Evolutionary conservation across 805 yeast genomes (phyloP).

Genomic region (Pichia exigua): DNA sequence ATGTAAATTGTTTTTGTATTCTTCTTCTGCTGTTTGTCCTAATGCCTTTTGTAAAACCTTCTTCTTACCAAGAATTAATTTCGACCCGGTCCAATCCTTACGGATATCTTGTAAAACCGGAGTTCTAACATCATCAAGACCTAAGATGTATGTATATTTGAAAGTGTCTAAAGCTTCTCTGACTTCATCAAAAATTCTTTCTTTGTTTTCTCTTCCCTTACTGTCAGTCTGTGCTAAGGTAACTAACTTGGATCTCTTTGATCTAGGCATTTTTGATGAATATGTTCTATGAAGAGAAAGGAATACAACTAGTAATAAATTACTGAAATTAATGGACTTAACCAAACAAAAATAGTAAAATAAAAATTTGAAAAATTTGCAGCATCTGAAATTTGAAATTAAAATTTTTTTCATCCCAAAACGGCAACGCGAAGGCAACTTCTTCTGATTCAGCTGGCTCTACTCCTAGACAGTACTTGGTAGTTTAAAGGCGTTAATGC

Average conservation of each 20-base stretch:
- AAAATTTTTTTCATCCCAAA: background rate
- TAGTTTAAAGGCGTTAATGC: background rate
- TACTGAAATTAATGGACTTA: background rate
- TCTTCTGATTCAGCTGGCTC: background rate
- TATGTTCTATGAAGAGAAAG: background rate
- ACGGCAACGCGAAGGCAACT: background rate
- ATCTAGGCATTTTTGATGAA: slow-evolving; percentile 72
- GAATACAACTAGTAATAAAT: background rate
- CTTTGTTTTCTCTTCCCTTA: slow-evolving; percentile 90
- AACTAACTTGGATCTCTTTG: slow-evolving; percentile 92
- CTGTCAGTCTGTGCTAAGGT: slow-evolving; percentile 94
- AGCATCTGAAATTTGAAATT: background rate
- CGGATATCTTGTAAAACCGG: slow-evolving; percentile 92
- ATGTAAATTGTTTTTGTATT: slow-evolving; percentile 78
- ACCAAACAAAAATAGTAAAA: background rate
- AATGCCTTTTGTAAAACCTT: slow-evolving; percentile 89
- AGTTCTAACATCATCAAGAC: slow-evolving; percentile 88
- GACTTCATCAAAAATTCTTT: slow-evolving; percentile 82
- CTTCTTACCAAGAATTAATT: slow-evolving; percentile 83
- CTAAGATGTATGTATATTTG: slow-evolving; percentile 77
- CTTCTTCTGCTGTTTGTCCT: slow-evolving; percentile 82
- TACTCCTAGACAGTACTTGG: background rate
- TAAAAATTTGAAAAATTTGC: background rate
- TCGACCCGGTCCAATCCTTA: slow-evolving; percentile 87
- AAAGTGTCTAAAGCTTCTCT: slow-evolving; percentile 71